A percentile compares a stretch with the other conserved stretches of the same genome.
These are phyloP conservation scores for Termitomyces sp. DNA, from an alignment of 768 basidiomycete species.

Conservation along the genomic window DNA sequence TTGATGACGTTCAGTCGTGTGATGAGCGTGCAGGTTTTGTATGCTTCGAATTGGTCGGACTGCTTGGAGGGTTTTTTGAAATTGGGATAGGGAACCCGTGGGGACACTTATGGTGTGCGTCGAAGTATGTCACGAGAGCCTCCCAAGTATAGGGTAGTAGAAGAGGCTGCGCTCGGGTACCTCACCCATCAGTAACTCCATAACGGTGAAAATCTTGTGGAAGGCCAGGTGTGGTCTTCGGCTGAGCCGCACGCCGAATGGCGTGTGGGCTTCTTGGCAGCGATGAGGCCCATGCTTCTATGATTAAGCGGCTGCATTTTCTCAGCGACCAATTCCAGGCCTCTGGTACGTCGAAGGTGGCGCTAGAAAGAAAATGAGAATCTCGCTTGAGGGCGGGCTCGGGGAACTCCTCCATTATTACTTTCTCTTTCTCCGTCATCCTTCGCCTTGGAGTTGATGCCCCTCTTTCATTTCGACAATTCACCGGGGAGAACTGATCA, in stretches of 20 bases:
- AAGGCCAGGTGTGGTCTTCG: slow-evolving; percentile 89
- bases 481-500: no score
- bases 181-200: slow-evolving; percentile 96
- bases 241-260: slow-evolving; percentile 84
- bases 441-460: no score
- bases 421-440: no score
- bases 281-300: no score
- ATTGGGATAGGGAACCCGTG: slow-evolving; percentile 83
- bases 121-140: slow-evolving; percentile 84
- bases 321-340: no score
- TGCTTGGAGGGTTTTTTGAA: slow-evolving; percentile 83
- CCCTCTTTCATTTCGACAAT: no score
- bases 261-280: slow-evolving; percentile 88
- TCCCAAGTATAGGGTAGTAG: slow-evolving; percentile 87
- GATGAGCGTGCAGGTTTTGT: slow-evolving; percentile 82
- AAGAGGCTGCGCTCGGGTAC: slow-evolving; percentile 91
- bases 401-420: no score
- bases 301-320: no score
- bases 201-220: slow-evolving; percentile 92
- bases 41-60: slow-evolving; percentile 69
- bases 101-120: slow-evolving; percentile 95
- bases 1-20: slow-evolving; percentile 97
- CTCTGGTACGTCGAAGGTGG: no score
- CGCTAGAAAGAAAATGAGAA: no score
- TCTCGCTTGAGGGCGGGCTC: no score